Conservation (phyloP, 306 rosid genomes). For the Alnus glutinosa region DNA sequence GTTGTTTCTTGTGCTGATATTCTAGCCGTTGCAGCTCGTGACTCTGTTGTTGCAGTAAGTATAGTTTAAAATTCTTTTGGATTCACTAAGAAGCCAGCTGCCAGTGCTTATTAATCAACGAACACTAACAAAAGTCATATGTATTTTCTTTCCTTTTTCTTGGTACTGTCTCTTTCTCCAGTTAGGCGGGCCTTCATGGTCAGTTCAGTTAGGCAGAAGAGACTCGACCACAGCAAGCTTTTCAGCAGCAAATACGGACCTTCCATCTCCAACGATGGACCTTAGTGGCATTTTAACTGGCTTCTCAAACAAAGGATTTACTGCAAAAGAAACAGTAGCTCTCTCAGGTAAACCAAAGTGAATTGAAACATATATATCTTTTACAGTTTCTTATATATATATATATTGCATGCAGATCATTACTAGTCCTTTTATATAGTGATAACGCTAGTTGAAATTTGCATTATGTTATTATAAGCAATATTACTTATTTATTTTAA, state of each 20-base stretch:
- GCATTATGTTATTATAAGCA: no score
- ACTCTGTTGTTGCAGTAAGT: conserved; percentile 63
- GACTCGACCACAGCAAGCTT: conserved; percentile 72
- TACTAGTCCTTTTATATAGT: no score
- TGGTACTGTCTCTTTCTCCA: neutral
- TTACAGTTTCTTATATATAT: no score
- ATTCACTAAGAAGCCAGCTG: neutral
- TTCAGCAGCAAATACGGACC: conserved; percentile 54
- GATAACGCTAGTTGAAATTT: no score
- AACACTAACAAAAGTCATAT: no score
- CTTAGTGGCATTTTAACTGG: conserved; percentile 46
- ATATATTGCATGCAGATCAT: no score
- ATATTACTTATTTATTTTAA: no score
- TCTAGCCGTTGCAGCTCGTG: conserved; percentile 65
- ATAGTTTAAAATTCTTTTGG: no score
- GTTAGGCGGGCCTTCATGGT: conserved; percentile 74
- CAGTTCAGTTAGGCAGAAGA: conserved; percentile 62
- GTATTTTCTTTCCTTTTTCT: no score
- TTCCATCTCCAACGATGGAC: conserved; percentile 63
- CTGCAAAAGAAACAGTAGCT: conserved; percentile 54
- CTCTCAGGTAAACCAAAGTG: conserved; percentile 55
- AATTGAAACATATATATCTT: no score
- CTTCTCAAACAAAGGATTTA: conserved; percentile 63
- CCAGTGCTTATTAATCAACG: neutral
- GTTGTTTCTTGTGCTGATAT: conserved; percentile 77